Percentiles rank a stretch among this genome's conserved stretches.
phyloP scores from a whole-genome alignment of 1,284 basidiomycete genomes.

The Pseudozyma thailandica region DNA sequence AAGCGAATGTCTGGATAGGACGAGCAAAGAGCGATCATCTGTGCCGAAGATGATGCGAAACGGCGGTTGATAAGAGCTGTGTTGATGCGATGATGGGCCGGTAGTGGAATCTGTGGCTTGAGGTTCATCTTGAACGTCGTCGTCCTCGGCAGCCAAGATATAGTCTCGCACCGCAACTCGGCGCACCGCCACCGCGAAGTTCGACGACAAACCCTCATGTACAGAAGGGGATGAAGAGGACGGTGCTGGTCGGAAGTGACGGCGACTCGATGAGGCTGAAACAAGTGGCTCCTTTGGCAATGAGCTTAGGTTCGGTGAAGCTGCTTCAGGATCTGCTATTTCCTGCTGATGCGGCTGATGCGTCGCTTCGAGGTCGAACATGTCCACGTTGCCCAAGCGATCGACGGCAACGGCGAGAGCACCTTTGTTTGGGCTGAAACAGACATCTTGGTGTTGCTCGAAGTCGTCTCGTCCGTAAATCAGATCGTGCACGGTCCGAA shows the following conservation, averaged over 20 bases:
- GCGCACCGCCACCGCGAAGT: neutral
- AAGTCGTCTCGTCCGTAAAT: constrained; percentile 7
- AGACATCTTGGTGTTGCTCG: constrained; percentile 28
- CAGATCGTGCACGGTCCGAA: constrained; percentile 9
- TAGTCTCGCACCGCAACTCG: neutral
- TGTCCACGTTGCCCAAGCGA: constrained; percentile 18
- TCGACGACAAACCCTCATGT: too few relatives aligned
- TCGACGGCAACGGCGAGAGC: constrained; percentile 15
- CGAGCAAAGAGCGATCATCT: constrained; percentile 5
- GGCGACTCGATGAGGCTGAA: neutral
- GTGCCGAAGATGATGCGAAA: constrained; percentile 13
- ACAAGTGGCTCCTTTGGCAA: neutral
- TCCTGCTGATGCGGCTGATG: neutral
- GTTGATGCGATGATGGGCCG: neutral
- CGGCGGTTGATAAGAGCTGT: neutral
- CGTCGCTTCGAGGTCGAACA: neutral
- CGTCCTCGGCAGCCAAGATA: neutral
- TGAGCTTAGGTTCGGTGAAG: neutral
- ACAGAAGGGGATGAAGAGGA: too few relatives aligned
- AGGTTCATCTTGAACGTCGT: neutral
- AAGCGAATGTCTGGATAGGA: constrained; percentile 15
- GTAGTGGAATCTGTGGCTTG: neutral
- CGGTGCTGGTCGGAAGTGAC: neutral
- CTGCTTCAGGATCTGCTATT: neutral
- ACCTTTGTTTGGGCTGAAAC: constrained; percentile 8